phyloP scores from a whole-genome alignment of 2,329 filamentous ascomycete species.

The Hymenoscyphus fraxineus region DNA sequence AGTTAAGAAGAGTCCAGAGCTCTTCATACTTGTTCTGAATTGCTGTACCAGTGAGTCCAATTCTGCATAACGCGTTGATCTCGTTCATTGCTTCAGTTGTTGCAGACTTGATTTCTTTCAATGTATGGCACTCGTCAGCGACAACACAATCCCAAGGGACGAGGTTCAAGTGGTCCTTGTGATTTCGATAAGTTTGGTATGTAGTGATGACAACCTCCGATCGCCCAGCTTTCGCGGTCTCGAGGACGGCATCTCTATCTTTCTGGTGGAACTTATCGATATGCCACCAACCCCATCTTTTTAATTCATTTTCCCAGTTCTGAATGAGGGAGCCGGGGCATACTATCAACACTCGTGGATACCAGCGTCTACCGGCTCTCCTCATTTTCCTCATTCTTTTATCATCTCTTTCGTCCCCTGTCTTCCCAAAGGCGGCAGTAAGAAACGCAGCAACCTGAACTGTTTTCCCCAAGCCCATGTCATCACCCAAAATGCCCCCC shows the following conservation, averaged over 20 bases:
- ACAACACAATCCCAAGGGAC: constrained; percentile 91
- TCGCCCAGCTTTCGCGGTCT: constrained; percentile 69
- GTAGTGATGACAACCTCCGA: constrained; percentile 93
- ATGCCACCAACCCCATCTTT: constrained; percentile 95
- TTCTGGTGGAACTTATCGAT: constrained; percentile 71
- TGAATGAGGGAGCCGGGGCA: constrained; percentile 84
- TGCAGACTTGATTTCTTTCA: constrained; percentile 76
- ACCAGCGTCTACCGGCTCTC: constrained; percentile 62
- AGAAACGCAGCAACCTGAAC: constrained; percentile 94
- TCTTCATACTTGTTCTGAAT: constrained; percentile 99
- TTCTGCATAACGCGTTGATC: constrained; percentile 85
- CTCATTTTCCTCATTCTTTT: constrained; percentile 88
- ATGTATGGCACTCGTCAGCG: constrained; percentile 86
- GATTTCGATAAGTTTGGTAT: constrained; percentile 83
- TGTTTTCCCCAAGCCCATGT: constrained; percentile 97
- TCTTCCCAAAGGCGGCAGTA: constrained; percentile 90
- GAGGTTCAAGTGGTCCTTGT: constrained; percentile 69
- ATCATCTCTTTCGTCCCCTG: constrained; percentile 76
- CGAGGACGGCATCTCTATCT: constrained; percentile 68
- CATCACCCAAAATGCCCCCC: constrained; percentile 83
- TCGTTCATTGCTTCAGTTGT: constrained; percentile 84
- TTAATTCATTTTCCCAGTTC: constrained; percentile 86
- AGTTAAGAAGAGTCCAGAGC: constrained; percentile 92
- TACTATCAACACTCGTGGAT: constrained; percentile 78
- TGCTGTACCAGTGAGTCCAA: constrained; percentile 90